Evolutionary conservation across 2,329 filamentous ascomycete species (phyloP), one percentile per base, ranked within the genome.

Genomic region (Ascochyta clinopodiicola): DNA sequence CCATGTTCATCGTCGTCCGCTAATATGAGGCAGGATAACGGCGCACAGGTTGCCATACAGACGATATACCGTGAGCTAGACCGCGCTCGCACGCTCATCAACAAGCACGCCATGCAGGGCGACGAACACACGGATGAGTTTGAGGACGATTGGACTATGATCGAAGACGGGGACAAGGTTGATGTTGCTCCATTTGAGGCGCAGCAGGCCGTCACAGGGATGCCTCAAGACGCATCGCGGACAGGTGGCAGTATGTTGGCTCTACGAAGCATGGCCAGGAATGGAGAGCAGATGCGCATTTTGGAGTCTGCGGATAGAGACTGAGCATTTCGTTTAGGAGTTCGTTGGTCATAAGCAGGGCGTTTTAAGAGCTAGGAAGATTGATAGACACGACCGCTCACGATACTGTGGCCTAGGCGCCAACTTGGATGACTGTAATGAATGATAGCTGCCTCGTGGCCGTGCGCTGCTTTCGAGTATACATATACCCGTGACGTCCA

Each of bases 41-140:
- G 95, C 32, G 92, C 97, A n/a, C 87, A 89, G 43, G 90, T 84
- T 5, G 95, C 94, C 6, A 95, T 98, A 59, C 91, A 96, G 75
- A 90, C 87, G 57, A 91, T 99, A 52, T 99, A 98, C 73, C 89
- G 95, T 37, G 94, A 98, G 73, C 83, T 98, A 51, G 95, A 98
- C 72, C 97, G 97, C 68, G 93, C 95, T 34, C 90, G 86, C 75
- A 89, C 88, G 15, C 81, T 98, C 39, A 89, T 96, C 73, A 90
- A 89, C 75, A 85, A 87, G 68, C 77, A 73, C 29, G 64, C 61
- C 1, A 71, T 72, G 44, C 66, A 62, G 4, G 70, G 71, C 24
- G 55, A 77, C 74, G 58, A 73, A 67, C 47, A 60, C 74, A 77
- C 17, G 12, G 87, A 87, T 29, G 87, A 88, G 12, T 88, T 89